Conservation (phyloP, 2,329 filamentous ascomycete species). For the Colletotrichum endophyticum region DNA sequence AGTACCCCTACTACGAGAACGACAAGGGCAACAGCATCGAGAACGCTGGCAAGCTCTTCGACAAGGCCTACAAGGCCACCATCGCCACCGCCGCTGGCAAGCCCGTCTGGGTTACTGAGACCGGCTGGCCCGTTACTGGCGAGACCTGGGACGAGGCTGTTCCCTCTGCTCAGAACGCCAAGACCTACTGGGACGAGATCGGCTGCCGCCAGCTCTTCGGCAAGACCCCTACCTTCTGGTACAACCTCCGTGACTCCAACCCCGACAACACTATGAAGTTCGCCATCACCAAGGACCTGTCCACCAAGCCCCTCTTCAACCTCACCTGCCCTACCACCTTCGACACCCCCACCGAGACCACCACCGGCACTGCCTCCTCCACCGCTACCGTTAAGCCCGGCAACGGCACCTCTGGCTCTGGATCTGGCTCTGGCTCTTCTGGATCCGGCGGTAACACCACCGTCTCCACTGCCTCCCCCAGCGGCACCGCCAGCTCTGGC, state of each 20-base stretch:
- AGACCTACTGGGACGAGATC: slow-evolving; percentile 67
- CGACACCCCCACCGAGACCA: slow-evolving; percentile 33
- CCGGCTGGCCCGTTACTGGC: slow-evolving; percentile 67
- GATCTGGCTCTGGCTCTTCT: slow-evolving; percentile 15
- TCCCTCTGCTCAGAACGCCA: slow-evolving; percentile 61
- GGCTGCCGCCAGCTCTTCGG: slow-evolving; percentile 64
- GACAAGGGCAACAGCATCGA: slow-evolving; percentile 60
- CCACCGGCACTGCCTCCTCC: slow-evolving; percentile 24
- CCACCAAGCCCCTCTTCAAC: slow-evolving; percentile 55
- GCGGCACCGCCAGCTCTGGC: slow-evolving; percentile 20
- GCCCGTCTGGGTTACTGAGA: slow-evolving; percentile 68
- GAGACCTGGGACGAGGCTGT: slow-evolving; percentile 58
- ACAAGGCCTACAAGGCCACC: slow-evolving; percentile 49
- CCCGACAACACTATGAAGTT: slow-evolving; percentile 64
- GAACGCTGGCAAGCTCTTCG: slow-evolving; percentile 60
- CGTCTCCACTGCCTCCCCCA: slow-evolving; percentile 17
- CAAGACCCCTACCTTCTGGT: slow-evolving; percentile 65
- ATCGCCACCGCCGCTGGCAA: slow-evolving; percentile 52
- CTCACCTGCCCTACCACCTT: slow-evolving; percentile 55
- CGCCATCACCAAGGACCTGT: slow-evolving; percentile 58
- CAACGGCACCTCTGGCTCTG: slow-evolving; percentile 22
- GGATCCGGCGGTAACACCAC: slow-evolving; percentile 23
- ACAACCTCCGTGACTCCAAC: slow-evolving; percentile 66
- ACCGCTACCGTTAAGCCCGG: slow-evolving; percentile 16
- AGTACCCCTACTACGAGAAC: slow-evolving; percentile 71